Percentiles rank a stretch among this genome's conserved stretches.
Evolutionary conservation across 2,329 filamentous ascomycete genomes (phyloP).

Genomic region (Bipolaris gigantea): DNA sequence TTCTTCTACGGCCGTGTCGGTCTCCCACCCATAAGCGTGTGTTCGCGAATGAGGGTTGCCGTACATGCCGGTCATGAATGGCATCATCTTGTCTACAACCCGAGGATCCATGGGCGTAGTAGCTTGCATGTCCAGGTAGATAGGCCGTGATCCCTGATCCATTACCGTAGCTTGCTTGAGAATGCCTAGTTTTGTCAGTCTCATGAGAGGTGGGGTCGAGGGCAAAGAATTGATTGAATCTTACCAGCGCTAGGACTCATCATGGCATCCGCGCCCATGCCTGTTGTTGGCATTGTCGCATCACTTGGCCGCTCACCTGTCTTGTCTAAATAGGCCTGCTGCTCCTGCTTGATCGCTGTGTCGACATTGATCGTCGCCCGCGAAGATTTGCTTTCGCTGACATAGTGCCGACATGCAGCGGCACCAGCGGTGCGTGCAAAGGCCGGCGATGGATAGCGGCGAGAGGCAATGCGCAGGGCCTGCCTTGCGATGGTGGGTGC

Average conservation of each 20-base stretch:
- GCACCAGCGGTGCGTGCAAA: constrained; percentile 48
- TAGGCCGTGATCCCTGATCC: constrained; percentile 89
- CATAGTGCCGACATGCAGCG: constrained; percentile 67
- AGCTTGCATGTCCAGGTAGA: constrained; percentile 98
- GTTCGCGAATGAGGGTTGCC: constrained; percentile 97
- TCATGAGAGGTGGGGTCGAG: constrained; percentile 3
- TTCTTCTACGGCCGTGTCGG: constrained; percentile 87
- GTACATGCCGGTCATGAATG: constrained; percentile 89
- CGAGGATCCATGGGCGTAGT: constrained; percentile 94
- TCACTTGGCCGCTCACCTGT: constrained; percentile 58
- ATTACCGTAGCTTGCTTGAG: constrained; percentile 90
- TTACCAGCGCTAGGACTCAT: constrained; percentile 78
- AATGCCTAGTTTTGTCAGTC: constrained; percentile 58
- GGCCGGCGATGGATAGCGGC: constrained; percentile 50
- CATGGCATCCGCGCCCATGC: constrained; percentile 64
- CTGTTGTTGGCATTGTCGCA: constrained; percentile 62
- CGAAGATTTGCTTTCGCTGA: constrained; percentile 78
- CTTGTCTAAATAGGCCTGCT: constrained; percentile 71
- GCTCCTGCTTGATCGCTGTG: constrained; percentile 81
- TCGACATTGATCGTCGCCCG: constrained; percentile 81
- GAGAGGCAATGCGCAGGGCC: constrained; percentile 63
- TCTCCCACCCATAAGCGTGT: constrained; percentile 98
- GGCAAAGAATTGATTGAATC: constrained; percentile 8
- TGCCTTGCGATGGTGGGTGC: constrained; percentile 73
- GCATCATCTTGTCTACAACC: constrained; percentile 95